Conservation (phyloP, 2,329 filamentous ascomycete genomes). For the Colletotrichum sp. region DNA sequence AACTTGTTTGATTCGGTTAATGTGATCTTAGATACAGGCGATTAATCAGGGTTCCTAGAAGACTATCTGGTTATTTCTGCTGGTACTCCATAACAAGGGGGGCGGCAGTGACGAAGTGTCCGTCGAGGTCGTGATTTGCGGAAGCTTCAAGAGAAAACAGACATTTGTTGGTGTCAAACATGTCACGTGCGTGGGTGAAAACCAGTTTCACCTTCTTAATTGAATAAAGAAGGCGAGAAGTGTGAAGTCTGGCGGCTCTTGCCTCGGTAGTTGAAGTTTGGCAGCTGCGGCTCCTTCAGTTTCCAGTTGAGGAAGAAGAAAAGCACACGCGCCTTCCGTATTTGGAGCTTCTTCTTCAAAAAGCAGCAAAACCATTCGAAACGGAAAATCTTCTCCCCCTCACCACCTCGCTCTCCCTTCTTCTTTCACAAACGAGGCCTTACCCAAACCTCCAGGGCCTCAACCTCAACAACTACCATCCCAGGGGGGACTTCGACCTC, state of each 20-base stretch:
- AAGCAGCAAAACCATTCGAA: not conserved
- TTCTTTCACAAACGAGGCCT: not conserved
- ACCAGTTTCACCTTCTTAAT: not conserved
- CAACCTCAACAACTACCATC: not conserved
- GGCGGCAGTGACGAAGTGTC: not conserved
- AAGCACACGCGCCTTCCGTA: not conserved
- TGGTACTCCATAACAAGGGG: not conserved
- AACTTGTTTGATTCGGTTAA: not conserved
- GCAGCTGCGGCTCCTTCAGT: not conserved
- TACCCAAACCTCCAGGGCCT: not conserved
- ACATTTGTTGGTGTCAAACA: not conserved
- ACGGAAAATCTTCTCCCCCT: not conserved
- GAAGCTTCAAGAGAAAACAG: not conserved
- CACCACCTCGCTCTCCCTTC: not conserved
- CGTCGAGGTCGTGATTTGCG: not conserved
- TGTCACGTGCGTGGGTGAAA: not conserved
- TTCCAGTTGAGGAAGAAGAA: not conserved
- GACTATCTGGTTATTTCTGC: not conserved
- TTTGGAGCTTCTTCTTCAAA: not conserved
- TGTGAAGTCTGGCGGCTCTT: not conserved
- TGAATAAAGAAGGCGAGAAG: not conserved
- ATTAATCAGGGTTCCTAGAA: not conserved
- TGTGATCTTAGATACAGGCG: not conserved
- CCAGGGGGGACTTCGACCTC: not conserved
- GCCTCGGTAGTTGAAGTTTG: not conserved